phyloP scores from a whole-genome alignment of 768 basidiomycete genomes.

The Leccinum olivaceopallidum region DNA sequence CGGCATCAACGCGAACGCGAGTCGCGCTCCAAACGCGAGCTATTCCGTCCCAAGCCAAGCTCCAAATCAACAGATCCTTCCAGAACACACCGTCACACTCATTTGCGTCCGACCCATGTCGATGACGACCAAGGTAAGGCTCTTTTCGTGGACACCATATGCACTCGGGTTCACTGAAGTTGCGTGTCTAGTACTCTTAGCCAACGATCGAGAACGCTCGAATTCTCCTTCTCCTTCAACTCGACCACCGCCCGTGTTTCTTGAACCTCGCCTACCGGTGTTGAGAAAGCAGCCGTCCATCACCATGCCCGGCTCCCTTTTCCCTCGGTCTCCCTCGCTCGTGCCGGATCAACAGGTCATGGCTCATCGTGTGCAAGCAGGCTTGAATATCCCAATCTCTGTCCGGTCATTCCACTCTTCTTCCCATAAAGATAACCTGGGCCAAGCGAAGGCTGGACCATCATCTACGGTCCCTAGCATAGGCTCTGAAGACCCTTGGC shows the following conservation, averaged over 20 bases:
- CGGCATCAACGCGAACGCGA: constrained; percentile 13
- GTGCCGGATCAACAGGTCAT: constrained; percentile 40
- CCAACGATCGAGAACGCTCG: constrained; percentile 22
- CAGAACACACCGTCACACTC: constrained; percentile 4
- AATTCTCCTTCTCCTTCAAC: constrained; percentile 17
- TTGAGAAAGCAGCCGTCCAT: constrained; percentile 40
- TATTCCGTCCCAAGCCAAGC: constrained; percentile 15
- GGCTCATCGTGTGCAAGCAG: neutral
- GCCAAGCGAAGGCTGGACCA: constrained; percentile 17
- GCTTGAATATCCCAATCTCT: neutral
- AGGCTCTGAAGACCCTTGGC: constrained; percentile 3
- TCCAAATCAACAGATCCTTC: constrained; percentile 23
- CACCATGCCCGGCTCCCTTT: constrained; percentile 81
- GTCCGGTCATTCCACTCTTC: neutral
- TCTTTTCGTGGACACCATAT: neutral
- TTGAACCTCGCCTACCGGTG: constrained; percentile 34
- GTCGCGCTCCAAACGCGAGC: constrained; percentile 8
- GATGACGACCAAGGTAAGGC: constrained; percentile 25
- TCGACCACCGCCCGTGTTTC: constrained; percentile 11
- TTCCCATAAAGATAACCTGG: neutral
- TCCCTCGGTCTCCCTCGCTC: constrained; percentile 70
- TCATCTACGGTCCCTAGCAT: constrained; percentile 11
- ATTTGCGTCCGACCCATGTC: neutral
- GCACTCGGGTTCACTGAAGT: constrained; percentile 6
- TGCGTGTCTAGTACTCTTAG: constrained; percentile 21